Evolutionary conservation across 2,329 filamentous ascomycete species (phyloP).

Genomic region (Cordyceps javanica): DNA sequence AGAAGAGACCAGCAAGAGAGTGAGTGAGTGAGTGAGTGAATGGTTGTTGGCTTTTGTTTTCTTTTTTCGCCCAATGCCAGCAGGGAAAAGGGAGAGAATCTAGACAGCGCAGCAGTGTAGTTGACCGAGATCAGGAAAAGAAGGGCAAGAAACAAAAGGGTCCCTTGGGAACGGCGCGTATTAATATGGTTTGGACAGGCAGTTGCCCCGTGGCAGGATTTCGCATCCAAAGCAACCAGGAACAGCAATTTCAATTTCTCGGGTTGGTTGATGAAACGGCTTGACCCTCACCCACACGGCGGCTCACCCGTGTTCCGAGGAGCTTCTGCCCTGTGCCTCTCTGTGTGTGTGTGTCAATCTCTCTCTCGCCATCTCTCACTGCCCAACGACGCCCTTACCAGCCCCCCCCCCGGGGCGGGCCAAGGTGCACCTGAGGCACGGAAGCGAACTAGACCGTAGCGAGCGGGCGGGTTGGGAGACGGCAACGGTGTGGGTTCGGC

Average conservation of each 20-base stretch:
- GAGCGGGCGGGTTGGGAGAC: too few relatives aligned
- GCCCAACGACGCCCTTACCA: too few relatives aligned
- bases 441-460: background rate
- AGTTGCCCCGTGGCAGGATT: too few relatives aligned
- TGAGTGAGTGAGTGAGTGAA: background rate
- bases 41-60: background rate
- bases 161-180: background rate
- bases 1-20: background rate
- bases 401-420: too few relatives aligned
- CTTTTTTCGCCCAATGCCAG: background rate
- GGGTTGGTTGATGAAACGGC: constrained; percentile 3
- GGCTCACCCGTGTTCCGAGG: constrained; percentile 4
- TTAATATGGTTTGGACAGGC: background rate
- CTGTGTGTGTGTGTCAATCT: too few relatives aligned
- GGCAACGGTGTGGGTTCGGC: too few relatives aligned
- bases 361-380: background rate
- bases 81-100: background rate
- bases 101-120: background rate
- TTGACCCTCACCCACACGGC: constrained; percentile 2
- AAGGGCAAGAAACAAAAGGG: background rate
- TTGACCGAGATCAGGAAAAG: background rate
- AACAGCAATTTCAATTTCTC: background rate
- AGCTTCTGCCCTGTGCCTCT: too few relatives aligned
- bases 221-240: too few relatives aligned
- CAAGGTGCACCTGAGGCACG: background rate